Evolutionary conservation across 805 yeast species (phyloP), one percentile per base, ranked within the genome.

Genomic region (Ogataea wickerhamii): DNA sequence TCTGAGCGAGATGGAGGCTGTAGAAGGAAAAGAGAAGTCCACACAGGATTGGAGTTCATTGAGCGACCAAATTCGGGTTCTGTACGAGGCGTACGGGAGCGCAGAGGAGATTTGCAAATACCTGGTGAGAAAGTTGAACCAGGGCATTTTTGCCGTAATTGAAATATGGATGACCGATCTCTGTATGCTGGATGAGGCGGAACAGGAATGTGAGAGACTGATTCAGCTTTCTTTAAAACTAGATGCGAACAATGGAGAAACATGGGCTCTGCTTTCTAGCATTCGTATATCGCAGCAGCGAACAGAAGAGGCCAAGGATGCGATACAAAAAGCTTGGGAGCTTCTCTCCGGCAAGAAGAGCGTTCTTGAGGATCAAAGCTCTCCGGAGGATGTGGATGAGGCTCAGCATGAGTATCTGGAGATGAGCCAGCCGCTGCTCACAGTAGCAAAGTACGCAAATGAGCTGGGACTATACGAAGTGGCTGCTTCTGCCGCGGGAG

Each of bases 151-250:
- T 49, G 81, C 96, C 5, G 74, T 82, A 66, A 84, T 93, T 53
- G 98, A 91, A 62, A 83, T 87, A 40, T 89, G 96, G 96, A 87
- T 88, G 97, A 91, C 98, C 1, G 97, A 91, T 66, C 67, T 89
- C 47, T 89, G 98, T 67, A 87, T 89, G 96, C 95, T 87, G 53
- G 78, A 78, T 3, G 80, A 82, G 48, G 98, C 98, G 2, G 98
- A 93, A 62, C 17, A 59, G 6, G 73, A 78, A 58, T 93, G 98
- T 64, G 84, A 88, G 51, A 70, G 70, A 38, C 68, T 86, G 47
- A 81, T 89, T 38, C 61, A 73, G 8, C 75, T 74, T 48, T 78
- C 94, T 1, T 61, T 87, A 53, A 63, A 74, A 36, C 61, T 85
- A 23, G 83, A 82, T 45, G 26, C 45, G 3, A 67, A 67, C 17